Conservation (phyloP, 306 rosid species). For the Trifolium pratense region DNA sequence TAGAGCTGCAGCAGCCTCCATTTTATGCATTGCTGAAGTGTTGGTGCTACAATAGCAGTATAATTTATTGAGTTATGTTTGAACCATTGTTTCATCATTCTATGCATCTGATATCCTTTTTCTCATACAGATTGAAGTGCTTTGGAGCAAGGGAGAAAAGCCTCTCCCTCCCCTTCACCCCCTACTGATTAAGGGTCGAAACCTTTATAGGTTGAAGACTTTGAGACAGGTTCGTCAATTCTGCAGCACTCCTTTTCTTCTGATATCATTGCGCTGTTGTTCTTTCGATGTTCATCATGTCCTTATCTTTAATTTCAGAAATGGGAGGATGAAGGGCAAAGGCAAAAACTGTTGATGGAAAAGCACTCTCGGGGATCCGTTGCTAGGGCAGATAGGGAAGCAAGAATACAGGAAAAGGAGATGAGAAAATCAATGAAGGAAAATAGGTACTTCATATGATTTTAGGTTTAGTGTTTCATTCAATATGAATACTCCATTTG, state of each 20-base stretch:
- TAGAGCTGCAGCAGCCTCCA: neutral
- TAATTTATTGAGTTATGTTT: conserved; percentile 17
- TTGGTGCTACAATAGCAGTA: neutral
- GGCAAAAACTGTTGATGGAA: conserved; percentile 68
- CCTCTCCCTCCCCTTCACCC: conserved; percentile 85
- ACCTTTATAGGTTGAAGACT: conserved; percentile 84
- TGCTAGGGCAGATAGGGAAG: conserved; percentile 77
- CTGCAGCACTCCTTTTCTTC: conserved; percentile 25
- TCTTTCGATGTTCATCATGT: conserved; percentile 25
- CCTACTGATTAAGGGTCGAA: conserved; percentile 85
- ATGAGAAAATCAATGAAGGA: conserved; percentile 46
- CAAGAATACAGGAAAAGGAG: conserved; percentile 65
- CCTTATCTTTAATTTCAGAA: conserved; percentile 48
- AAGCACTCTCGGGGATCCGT: conserved; percentile 79
- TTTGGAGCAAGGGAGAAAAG: conserved; percentile 95
- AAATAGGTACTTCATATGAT: conserved; percentile 55
- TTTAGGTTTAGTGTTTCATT: neutral
- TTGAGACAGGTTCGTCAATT: conserved; percentile 75
- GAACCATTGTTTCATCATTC: conserved; percentile 16
- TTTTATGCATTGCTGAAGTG: neutral
- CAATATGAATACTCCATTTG: neutral
- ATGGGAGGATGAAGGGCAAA: conserved; percentile 78
- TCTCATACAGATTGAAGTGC: conserved; percentile 77
- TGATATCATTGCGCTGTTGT: conserved; percentile 23
- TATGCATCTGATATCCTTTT: conserved; percentile 12